Base-by-base conservation (phyloP, 78 protist genomes). In the Paratrimastix pyriformis region DNA sequence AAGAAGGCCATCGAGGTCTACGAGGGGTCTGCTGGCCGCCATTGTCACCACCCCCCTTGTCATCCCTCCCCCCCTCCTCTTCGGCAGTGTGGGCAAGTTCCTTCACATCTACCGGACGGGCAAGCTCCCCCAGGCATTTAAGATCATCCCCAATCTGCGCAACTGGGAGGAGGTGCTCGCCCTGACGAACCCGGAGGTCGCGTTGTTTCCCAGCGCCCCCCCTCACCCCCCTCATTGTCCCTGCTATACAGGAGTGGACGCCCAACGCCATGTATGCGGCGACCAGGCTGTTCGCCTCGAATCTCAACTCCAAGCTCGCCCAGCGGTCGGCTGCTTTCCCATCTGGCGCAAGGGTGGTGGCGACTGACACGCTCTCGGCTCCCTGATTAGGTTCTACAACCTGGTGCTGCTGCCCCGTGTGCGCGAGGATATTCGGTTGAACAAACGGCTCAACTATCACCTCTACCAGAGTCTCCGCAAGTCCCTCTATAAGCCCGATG, bases 81-180 rank as follows among this genome's bases (percentile, higher is more conserved):
- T 45, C 76, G 1, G n/a, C 29, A 82, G 81, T 7, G 89, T 94
- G 30, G 98, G 95, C 15, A n/a, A 42, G 62, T 13, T 90, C 13
- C 77, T 94, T 24, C 46, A 80, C 30, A 3, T 52, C 13, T 94
- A 92, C 82, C 74, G 79, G 6, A 48, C 85, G 6, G 98, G 98
- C 33, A 88, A 88, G 72, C 52, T 94, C 11, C 98, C 96, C 50
- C 88, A 92, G 72, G 9, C 29, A 24, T 89, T 94, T 80, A 89
- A 90, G 65, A 65, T 92, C 48, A 66, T 94, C 6, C 98, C 98
- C 11, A 40, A 74, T 7, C 81, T 91, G 39, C n/a, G 33, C 39
- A 90, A 90, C 80, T 94, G 98, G 98, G 96, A 92, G 58, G 94
- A 91, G 48, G 57, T 94, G 26, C 46, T 94, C 59, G 85, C 46